Evolutionary conservation across 805 yeast genomes (phyloP), one percentile per base, ranked within the genome.

Genomic region (Cyberlindnera mrakii): DNA sequence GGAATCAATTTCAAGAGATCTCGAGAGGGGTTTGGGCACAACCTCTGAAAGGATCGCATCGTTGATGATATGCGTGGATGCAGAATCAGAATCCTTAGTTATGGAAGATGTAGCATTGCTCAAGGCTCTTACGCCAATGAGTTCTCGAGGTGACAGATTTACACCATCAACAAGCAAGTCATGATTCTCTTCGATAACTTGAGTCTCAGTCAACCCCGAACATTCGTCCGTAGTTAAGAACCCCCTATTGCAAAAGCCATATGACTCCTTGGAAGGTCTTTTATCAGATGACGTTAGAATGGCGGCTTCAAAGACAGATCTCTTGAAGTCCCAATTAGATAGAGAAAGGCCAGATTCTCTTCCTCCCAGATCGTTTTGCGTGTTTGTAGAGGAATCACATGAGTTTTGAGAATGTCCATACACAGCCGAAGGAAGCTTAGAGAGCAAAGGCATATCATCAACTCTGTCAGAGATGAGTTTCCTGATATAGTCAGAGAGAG

Each of bases 11-110:
- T 13, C 35, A 5, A 23, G 27, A 23, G 27, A 23, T 23, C 11
- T 6, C 11, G 27, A 23, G 27, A 8, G 11, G 1, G 27, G 27
- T 8, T 23, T 4, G 8, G 9, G 17, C 19, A 33, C 35, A 33
- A 3, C 7, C 18, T 33, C 20, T 17, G 15, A 6, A 33, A 33
- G 29, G 15, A 23, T 8, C 9, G 23, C 30, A 5, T 23, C 8
- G 14, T 25, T 25, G 25, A 43, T 39, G 30, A 30, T 32, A 15
- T 39, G 42, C 15, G 40, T 39, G 20, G 42, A 34, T 30, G 40
- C 40, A 14, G 30, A 18, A 17, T 23, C 38, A 23, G 42, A 19
- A 30, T 37, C 41, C 5, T 33, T 25, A 8, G n/a, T 32, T n/a
- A 20, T 18, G n/a, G 37, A 10, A 8, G 27, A 14, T 3, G 19